phyloP scores from a whole-genome alignment of 495 filamentous ascomycete genomes.

The Neurospora tetraspora region DNA sequence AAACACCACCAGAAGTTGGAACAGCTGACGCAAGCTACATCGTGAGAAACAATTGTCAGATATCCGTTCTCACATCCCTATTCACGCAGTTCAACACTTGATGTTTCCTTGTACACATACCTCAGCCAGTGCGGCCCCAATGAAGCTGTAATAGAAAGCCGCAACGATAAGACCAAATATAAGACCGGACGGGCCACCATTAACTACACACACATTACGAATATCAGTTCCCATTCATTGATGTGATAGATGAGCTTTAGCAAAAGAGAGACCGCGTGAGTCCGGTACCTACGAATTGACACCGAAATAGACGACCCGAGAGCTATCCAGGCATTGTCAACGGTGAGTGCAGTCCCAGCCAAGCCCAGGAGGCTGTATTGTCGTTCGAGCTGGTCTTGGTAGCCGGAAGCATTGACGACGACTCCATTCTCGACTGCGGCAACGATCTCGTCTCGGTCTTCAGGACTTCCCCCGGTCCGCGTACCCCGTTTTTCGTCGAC shows the following conservation, averaged over 20 bases:
- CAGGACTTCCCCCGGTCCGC: background rate
- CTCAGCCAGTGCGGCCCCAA: constrained; percentile 34
- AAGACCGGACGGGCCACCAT: constrained; percentile 47
- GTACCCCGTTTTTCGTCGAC: background rate
- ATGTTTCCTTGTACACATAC: constrained; percentile 10
- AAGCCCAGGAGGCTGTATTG: constrained; percentile 45
- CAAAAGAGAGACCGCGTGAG: background rate
- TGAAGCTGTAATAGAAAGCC: constrained; percentile 34
- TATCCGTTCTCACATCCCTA: background rate
- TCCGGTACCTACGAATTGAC: constrained; percentile 35
- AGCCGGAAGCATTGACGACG: constrained; percentile 45
- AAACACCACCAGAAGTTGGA: constrained; percentile 72
- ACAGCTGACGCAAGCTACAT: constrained; percentile 65
- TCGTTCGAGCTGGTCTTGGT: constrained; percentile 44
- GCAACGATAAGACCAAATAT: constrained; percentile 45
- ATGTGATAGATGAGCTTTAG: background rate
- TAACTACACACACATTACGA: constrained; percentile 24
- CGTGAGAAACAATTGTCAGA: background rate
- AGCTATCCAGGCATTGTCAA: constrained; percentile 48
- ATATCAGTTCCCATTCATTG: constrained; percentile 1
- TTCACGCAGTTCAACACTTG: background rate
- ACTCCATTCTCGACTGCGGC: constrained; percentile 26
- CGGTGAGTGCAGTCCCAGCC: constrained; percentile 41
- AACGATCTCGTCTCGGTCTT: constrained; percentile 20
- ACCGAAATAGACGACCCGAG: constrained; percentile 43